phyloP scores from a whole-genome alignment of 2,329 filamentous ascomycete species.

The Sclerotinia nivalis region DNA sequence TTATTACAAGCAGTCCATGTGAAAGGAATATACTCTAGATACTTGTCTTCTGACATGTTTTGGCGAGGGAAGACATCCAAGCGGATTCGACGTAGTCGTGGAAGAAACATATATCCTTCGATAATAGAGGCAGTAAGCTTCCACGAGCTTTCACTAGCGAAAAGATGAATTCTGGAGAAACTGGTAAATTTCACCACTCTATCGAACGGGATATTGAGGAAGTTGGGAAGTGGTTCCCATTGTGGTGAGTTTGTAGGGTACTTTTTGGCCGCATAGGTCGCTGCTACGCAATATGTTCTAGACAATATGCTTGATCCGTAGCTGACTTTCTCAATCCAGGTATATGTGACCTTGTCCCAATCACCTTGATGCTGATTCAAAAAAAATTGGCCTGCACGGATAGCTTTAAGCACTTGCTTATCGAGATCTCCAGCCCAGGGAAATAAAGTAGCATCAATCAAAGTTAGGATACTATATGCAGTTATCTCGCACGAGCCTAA shows the following conservation, averaged over 20 bases:
- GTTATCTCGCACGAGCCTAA: background rate
- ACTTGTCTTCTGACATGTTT: slow-evolving; percentile 4
- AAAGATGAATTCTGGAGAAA: slow-evolving; percentile 4
- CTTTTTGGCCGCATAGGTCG: background rate
- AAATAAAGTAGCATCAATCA: background rate
- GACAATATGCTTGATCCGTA: slow-evolving; percentile 9
- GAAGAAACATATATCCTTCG: background rate
- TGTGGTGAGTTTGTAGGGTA: background rate
- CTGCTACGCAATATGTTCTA: slow-evolving; percentile 8
- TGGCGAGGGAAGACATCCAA: background rate
- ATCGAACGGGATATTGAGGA: background rate
- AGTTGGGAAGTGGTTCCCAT: background rate
- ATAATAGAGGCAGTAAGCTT: background rate
- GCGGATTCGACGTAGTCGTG: background rate
- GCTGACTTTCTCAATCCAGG: slow-evolving; percentile 9
- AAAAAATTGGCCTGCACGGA: background rate
- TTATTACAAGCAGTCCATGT: slow-evolving; percentile 12
- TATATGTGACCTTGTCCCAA: background rate
- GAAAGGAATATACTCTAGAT: slow-evolving; percentile 15
- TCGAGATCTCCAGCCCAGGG: background rate
- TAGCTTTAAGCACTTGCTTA: background rate
- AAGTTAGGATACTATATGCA: background rate
- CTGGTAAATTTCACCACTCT: background rate
- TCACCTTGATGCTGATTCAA: background rate
- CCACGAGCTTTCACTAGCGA: slow-evolving; percentile 1